Evolutionary conservation across 805 yeast species (phyloP).

Genomic region (Lachancea kluyveri): DNA sequence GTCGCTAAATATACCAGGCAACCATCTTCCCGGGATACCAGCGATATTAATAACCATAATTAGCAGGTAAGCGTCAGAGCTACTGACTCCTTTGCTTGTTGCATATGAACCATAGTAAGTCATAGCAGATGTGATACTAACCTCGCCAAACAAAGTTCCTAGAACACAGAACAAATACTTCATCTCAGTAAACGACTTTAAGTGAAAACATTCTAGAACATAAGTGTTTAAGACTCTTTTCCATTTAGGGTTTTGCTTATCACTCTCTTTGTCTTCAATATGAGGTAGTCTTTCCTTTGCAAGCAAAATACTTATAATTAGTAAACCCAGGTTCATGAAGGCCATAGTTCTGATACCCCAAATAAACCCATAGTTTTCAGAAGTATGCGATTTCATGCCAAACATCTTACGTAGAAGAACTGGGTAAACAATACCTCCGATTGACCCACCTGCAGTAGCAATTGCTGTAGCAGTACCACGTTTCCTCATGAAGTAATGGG

Average conservation of each 20-base stretch:
- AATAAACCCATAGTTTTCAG: constrained; percentile 35
- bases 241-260: constrained; percentile 13
- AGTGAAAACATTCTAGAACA: constrained; percentile 30
- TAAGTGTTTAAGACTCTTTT: constrained; percentile 22
- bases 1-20: constrained; percentile 41
- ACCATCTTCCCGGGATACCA: constrained; percentile 39
- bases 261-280: constrained; percentile 18
- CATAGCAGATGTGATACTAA: constrained; percentile 37
- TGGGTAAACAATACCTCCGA: constrained; percentile 53
- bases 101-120: constrained; percentile 50
- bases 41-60: constrained; percentile 39
- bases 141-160: constrained; percentile 43
- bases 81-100: constrained; percentile 37
- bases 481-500: constrained; percentile 56
- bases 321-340: constrained; percentile 36
- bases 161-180: constrained; percentile 38
- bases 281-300: constrained; percentile 42
- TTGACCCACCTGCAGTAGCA: constrained; percentile 45
- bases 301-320: constrained; percentile 29
- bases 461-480: constrained; percentile 50
- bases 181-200: constrained; percentile 36
- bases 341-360: constrained; percentile 55
- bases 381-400: constrained; percentile 21
- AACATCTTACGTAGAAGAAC: constrained; percentile 43
- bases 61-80: constrained; percentile 37